Percentiles rank a stretch among this genome's conserved stretches.
Conservation (phyloP, 2,329 filamentous ascomycete species). For the Pseudonectria foliicola region DNA sequence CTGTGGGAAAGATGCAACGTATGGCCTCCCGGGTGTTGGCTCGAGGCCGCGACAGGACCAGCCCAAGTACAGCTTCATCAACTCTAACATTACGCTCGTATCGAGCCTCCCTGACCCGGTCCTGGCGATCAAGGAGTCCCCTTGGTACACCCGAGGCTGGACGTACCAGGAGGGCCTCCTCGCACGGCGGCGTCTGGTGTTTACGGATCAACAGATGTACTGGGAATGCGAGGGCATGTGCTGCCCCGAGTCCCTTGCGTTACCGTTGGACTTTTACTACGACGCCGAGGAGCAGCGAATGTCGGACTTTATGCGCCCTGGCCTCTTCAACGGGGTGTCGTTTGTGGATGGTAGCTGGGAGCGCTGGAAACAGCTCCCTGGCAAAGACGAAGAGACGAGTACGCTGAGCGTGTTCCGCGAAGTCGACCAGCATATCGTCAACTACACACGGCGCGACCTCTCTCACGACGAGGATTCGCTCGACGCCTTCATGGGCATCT, state of each 20-base stretch:
- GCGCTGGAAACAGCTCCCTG: conserved; percentile 26
- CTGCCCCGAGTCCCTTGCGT: conserved; percentile 27
- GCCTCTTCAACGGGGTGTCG: conserved; percentile 28
- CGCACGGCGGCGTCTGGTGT: conserved; percentile 30
- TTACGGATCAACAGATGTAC: conserved; percentile 33
- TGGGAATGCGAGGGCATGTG: conserved; percentile 34
- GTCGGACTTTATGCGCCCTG: conserved; percentile 29
- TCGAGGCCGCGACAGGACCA: conserved; percentile 20
- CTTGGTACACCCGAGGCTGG: conserved; percentile 31
- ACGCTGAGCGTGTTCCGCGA: conserved; percentile 30
- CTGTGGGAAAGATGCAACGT: conserved; percentile 24
- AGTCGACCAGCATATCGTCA: conserved; percentile 26
- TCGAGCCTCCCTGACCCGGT: conserved; percentile 26
- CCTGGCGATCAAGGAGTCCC: conserved; percentile 23
- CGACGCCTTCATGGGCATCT: conserved; percentile 25
- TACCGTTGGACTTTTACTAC: conserved; percentile 27
- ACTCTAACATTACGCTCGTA: conserved; percentile 25
- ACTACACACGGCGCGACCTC: conserved; percentile 24
- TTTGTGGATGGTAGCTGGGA: conserved; percentile 30
- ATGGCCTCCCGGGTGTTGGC: conserved; percentile 29
- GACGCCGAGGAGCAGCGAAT: conserved; percentile 27
- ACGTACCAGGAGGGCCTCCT: conserved; percentile 34
- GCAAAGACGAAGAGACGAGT: conserved; percentile 22
- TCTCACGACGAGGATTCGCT: conserved; percentile 27
- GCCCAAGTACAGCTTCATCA: conserved; percentile 26